Conservation (phyloP, 805 yeast genomes). For the Ogataea nitratoaversa region DNA sequence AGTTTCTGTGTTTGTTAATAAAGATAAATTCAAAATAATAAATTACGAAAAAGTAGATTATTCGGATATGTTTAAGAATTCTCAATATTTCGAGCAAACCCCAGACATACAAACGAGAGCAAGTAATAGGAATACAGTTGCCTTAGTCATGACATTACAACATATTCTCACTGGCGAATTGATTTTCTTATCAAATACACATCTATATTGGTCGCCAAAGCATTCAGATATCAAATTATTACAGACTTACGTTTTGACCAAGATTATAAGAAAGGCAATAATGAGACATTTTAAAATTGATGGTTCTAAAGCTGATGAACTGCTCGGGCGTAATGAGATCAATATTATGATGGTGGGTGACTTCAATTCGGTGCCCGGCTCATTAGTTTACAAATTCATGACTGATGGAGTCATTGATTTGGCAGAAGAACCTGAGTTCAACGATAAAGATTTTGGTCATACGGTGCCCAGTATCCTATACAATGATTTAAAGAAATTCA, state of each 20-base stretch:
- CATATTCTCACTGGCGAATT: slow-evolving; percentile 38
- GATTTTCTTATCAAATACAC: slow-evolving; percentile 53
- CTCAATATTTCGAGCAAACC: slow-evolving; percentile 30
- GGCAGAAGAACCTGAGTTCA: slow-evolving; percentile 16
- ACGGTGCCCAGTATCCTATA: slow-evolving; percentile 5
- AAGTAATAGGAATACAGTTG: slow-evolving; percentile 51
- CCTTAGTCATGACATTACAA: slow-evolving; percentile 42
- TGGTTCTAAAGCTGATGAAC: slow-evolving; percentile 9
- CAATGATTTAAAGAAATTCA: slow-evolving; percentile 18
- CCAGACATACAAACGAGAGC: slow-evolving; percentile 34
- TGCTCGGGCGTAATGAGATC: slow-evolving; percentile 22
- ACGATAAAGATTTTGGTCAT: slow-evolving; percentile 16
- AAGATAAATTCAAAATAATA: slow-evolving; percentile 41
- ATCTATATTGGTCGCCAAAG: slow-evolving; percentile 54
- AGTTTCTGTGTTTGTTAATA: slow-evolving; percentile 50
- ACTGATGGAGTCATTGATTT: slow-evolving; percentile 27
- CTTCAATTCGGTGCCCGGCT: slow-evolving; percentile 47
- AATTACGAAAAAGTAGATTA: slow-evolving; percentile 30
- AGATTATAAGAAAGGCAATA: slow-evolving; percentile 26
- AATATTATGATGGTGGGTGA: slow-evolving; percentile 52
- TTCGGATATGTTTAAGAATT: slow-evolving; percentile 27
- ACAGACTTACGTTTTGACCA: slow-evolving; percentile 45
- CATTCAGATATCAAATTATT: slow-evolving; percentile 50
- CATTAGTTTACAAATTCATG: slow-evolving; percentile 44
- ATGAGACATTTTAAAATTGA: slow-evolving; percentile 16